Conservation (phyloP, 2,329 filamentous ascomycete species). For the Eurotiales sp. region DNA sequence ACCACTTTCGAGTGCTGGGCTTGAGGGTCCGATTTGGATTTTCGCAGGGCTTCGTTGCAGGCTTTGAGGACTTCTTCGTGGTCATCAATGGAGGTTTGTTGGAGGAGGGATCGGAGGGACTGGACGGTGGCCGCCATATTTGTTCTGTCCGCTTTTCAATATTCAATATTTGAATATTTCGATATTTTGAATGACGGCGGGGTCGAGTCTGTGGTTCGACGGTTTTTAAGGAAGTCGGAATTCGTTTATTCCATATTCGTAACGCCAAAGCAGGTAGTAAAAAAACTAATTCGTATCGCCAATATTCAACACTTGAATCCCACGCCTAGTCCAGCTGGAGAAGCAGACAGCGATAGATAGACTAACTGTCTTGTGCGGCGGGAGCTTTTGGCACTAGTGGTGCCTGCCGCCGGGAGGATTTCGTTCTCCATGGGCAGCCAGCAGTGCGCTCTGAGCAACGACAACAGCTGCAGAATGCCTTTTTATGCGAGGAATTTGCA, state of each 20-base stretch:
- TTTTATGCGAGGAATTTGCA: too few relatives aligned
- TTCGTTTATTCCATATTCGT: constrained; percentile 4
- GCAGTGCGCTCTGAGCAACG: too few relatives aligned
- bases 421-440: too few relatives aligned
- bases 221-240: background rate
- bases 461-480: too few relatives aligned
- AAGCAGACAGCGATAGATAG: too few relatives aligned
- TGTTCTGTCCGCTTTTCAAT: background rate
- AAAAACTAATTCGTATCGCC: too few relatives aligned
- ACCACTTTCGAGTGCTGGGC: constrained; percentile 59
- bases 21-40: constrained; percentile 53
- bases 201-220: constrained; percentile 3
- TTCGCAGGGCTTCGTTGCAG: constrained; percentile 55
- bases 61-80: constrained; percentile 59
- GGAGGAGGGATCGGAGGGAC: constrained; percentile 54
- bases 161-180: too few relatives aligned
- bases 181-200: constrained; percentile 1
- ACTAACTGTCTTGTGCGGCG: constrained; percentile 5
- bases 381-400: background rate
- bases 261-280: too few relatives aligned
- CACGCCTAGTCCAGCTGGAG: too few relatives aligned
- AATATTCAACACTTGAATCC: too few relatives aligned
- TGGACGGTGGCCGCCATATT: constrained; percentile 42
- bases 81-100: constrained; percentile 57
- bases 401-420: background rate